Evolutionary conservation across 495 filamentous ascomycete genomes (phyloP), one percentile per base, ranked within the genome.

Genomic region (Pyrenula massariospora): DNA sequence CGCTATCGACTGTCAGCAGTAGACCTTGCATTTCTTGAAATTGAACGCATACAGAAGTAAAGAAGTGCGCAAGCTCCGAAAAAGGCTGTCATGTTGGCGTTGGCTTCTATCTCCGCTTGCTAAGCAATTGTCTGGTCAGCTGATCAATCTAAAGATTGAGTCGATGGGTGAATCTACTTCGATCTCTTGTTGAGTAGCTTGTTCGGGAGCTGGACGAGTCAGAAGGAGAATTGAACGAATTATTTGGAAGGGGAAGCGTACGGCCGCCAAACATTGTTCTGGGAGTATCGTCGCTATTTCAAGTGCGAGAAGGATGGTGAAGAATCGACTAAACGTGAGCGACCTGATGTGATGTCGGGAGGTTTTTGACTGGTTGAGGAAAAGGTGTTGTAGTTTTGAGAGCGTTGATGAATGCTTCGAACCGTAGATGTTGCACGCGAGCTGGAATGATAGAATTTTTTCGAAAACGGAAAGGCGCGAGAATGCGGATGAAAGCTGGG

Each of bases 1-100:
- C 55, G 87, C 90, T 93, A 58, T 49, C 15, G 15, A 42, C 15
- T 15, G n/a, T n/a, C n/a, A n/a, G n/a, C n/a, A n/a, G n/a, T n/a
- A n/a, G n/a, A n/a, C n/a, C n/a, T n/a, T n/a, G n/a, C n/a, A n/a
- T n/a, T n/a, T n/a, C n/a, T n/a, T n/a, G n/a, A 42, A 5, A 15
- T 15, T 8, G 31, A 15, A 42, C 8, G 15, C 31, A 20, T 52
- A 52, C 50, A 5, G 22, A 52, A 10, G 19, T 52, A 52, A 52
- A 52, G 50, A 10, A 52, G 8, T 5, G 20, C 19, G 22, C 50
- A 52, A 24, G 50, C 50, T 20, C n/a, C 50, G n/a, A 24, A 20
- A 24, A 52, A 52, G 8, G n/a, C 22, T 5, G 5, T 20, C 10
- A 52, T 24, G 22, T 52, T 52, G 19, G 19, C 22, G 20, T 24